These are phyloP conservation scores for Croton laevigatus DNA, from an alignment of 441 rosid genomes.

Conservation along the genomic window DNA sequence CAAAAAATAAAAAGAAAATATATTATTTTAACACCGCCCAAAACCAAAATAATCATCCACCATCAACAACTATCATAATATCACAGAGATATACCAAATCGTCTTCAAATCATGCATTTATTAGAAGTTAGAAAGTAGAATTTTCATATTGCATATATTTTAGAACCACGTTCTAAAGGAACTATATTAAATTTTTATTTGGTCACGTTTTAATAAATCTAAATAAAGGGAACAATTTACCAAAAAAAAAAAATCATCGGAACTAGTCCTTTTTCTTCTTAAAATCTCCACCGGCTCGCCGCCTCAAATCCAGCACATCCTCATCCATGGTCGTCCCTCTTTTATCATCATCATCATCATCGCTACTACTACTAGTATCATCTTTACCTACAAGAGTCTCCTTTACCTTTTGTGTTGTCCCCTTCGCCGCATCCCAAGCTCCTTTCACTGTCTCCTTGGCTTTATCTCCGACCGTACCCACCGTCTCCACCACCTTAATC, in stretches of 20 bases:
- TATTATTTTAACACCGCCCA: too few species aligned
- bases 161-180: too few species aligned
- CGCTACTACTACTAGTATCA: background rate
- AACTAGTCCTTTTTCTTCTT: constrained; percentile 16
- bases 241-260: background rate
- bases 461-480: constrained; percentile 41
- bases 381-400: constrained; percentile 64
- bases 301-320: constrained; percentile 34
- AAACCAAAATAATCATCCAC: too few species aligned
- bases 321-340: constrained; percentile 38
- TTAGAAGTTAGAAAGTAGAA: too few species aligned
- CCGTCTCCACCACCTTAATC: constrained; percentile 35
- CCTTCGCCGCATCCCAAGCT: constrained; percentile 56
- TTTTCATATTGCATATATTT: too few species aligned
- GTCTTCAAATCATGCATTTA: too few species aligned
- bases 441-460: constrained; percentile 52
- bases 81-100: too few species aligned
- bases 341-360: constrained; percentile 28
- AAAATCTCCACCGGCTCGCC: constrained; percentile 27
- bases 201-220: too few species aligned
- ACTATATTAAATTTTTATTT: too few species aligned
- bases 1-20: too few species aligned
- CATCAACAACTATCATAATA: too few species aligned
- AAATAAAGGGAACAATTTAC: background rate
- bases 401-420: constrained; percentile 49